phyloP scores from a whole-genome alignment of 768 basidiomycete species.

The Leccinum aurantiacum region DNA sequence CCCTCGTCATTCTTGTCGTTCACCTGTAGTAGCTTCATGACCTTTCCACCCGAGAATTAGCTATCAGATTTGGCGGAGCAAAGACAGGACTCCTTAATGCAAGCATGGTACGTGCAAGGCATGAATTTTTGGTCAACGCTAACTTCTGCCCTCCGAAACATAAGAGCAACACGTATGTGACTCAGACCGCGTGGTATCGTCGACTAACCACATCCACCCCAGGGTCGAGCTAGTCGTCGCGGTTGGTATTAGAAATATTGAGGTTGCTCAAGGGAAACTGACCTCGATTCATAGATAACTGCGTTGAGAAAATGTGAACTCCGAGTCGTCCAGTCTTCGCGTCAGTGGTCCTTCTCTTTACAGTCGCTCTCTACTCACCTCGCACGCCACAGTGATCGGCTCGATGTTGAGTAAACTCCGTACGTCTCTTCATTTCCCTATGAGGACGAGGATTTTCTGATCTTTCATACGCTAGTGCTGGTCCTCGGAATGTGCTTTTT shows the following conservation, averaged over 20 bases:
- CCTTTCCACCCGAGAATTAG: conserved; percentile 69
- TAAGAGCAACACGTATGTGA: conserved; percentile 67
- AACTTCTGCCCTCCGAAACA: conserved; percentile 1
- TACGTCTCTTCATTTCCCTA: conserved; percentile 30
- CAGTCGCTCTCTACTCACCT: conserved; percentile 7
- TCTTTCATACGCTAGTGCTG: conserved; percentile 47
- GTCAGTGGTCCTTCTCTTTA: conserved; percentile 40
- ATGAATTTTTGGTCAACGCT: conserved; percentile 1
- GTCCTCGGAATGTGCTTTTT: conserved; percentile 92
- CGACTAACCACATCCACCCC: not conserved
- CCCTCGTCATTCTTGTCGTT: conserved; percentile 1
- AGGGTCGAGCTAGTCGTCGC: conserved; percentile 71
- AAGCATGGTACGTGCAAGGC: conserved; percentile 55
- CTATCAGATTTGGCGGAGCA: conserved; percentile 72
- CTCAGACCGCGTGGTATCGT: conserved; percentile 3
- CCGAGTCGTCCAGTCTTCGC: conserved; percentile 75
- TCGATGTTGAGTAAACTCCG: conserved; percentile 79
- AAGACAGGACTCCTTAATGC: conserved; percentile 81
- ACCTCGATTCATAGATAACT: conserved; percentile 46
- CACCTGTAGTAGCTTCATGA: conserved; percentile 61
- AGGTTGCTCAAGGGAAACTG: not conserved
- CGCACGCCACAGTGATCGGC: conserved; percentile 60
- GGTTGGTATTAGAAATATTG: conserved; percentile 41
- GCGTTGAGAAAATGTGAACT: conserved; percentile 82
- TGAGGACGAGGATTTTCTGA: conserved; percentile 8